phyloP scores from a whole-genome alignment of 768 basidiomycete species.

The Auriculariales sp. region DNA sequence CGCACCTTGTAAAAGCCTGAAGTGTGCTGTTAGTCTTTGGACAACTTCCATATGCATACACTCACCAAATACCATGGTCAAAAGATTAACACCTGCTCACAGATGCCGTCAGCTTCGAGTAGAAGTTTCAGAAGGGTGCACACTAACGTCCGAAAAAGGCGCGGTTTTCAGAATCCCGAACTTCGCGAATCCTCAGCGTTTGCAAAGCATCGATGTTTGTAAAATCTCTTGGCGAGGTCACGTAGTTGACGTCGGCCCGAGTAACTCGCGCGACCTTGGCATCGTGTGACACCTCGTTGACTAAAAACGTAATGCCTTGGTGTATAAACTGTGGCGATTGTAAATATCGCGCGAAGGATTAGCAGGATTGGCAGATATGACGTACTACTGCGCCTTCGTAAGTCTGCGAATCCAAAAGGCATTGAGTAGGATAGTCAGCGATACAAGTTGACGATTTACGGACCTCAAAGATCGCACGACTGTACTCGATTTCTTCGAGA shows the following conservation, averaged over 20 bases:
- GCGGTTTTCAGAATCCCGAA: slow-evolving; percentile 37
- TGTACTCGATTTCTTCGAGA: slow-evolving; percentile 73
- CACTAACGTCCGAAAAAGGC: slow-evolving; percentile 62
- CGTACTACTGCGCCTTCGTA: slow-evolving; percentile 79
- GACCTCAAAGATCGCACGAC: slow-evolving; percentile 72
- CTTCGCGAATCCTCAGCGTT: slow-evolving; percentile 56
- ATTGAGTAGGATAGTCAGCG: not conserved
- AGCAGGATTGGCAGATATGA: slow-evolving; percentile 2
- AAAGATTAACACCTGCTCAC: slow-evolving; percentile 40
- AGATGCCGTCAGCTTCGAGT: slow-evolving; percentile 1
- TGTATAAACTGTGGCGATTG: slow-evolving; percentile 74
- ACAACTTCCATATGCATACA: slow-evolving; percentile 1
- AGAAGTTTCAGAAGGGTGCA: not conserved
- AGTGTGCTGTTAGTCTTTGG: not conserved
- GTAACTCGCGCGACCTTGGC: slow-evolving; percentile 52
- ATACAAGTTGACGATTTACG: too few relatives aligned
- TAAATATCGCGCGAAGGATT: slow-evolving; percentile 3
- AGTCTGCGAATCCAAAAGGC: slow-evolving; percentile 6
- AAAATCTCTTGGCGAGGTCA: slow-evolving; percentile 51
- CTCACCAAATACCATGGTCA: slow-evolving; percentile 62
- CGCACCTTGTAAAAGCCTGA: slow-evolving; percentile 71
- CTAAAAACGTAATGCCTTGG: slow-evolving; percentile 71
- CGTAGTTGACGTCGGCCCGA: slow-evolving; percentile 71
- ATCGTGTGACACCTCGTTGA: slow-evolving; percentile 73
- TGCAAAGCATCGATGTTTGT: slow-evolving; percentile 69